Conservation (phyloP, 2,329 filamentous ascomycete genomes). For the Bipolaris gigantea region DNA sequence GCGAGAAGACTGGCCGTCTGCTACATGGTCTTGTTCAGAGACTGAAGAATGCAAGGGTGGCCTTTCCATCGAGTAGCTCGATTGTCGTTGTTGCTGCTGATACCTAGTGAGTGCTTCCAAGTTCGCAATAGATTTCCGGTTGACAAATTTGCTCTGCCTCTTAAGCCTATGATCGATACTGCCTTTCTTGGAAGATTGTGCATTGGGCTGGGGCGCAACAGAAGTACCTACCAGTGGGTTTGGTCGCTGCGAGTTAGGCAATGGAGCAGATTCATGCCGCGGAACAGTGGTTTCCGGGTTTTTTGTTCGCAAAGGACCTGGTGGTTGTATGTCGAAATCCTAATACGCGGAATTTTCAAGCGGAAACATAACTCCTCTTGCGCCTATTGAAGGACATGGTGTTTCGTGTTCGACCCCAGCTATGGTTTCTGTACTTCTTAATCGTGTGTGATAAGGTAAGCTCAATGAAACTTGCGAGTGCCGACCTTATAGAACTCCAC, state of each 20-base stretch:
- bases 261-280: not conserved
- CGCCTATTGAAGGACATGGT: not conserved
- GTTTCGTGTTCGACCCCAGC: not conserved
- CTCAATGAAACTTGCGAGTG: not conserved
- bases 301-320: not conserved
- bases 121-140: slow-evolving; percentile 8
- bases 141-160: slow-evolving; percentile 10
- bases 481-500: too few species aligned
- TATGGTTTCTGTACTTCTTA: not conserved
- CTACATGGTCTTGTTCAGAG: slow-evolving; percentile 7
- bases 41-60: slow-evolving; percentile 5
- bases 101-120: slow-evolving; percentile 10
- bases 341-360: too few species aligned
- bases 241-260: not conserved
- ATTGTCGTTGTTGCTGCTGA: slow-evolving; percentile 15
- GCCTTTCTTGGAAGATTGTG: slow-evolving; percentile 3
- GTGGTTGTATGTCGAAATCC: too few species aligned
- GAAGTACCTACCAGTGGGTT: not conserved
- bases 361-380: not conserved
- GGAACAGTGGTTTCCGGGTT: not conserved
- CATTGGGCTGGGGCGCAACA: not conserved
- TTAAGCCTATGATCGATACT: slow-evolving; percentile 12
- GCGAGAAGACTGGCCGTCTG: not conserved
- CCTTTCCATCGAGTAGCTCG: slow-evolving; percentile 1
- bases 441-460: not conserved